phyloP scores from a whole-genome alignment of 2,329 filamentous ascomycete species.

The Sclerotiophoma versabilis region DNA sequence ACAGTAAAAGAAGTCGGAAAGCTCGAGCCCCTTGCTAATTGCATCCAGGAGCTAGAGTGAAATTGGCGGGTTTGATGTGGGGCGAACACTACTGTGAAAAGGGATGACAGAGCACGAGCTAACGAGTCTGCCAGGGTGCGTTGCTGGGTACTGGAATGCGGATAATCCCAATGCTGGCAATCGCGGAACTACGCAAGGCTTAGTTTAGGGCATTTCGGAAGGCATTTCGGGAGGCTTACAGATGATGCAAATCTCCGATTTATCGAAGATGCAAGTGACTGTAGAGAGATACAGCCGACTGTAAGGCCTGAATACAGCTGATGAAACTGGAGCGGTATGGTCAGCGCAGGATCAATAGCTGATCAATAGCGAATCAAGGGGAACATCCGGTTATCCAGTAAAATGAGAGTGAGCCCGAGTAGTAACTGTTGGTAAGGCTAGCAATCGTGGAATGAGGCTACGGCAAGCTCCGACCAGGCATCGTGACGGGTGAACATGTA shows the following conservation, averaged over 20 bases:
- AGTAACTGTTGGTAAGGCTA: background rate
- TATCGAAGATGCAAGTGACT: constrained; percentile 24
- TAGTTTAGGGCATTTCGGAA: constrained; percentile 20
- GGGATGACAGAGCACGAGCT: constrained; percentile 60
- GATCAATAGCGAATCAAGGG: background rate
- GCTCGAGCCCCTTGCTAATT: constrained; percentile 51
- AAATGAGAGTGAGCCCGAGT: constrained; percentile 7
- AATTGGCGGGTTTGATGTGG: constrained; percentile 48
- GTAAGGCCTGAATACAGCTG: constrained; percentile 21
- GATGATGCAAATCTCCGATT: constrained; percentile 28
- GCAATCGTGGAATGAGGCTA: constrained; percentile 8
- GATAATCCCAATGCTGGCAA: constrained; percentile 49
- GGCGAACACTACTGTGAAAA: constrained; percentile 43
- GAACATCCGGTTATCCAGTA: constrained; percentile 3
- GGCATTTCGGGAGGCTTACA: constrained; percentile 24
- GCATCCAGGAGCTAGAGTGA: constrained; percentile 53
- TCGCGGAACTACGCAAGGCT: constrained; percentile 43
- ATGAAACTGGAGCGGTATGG: constrained; percentile 13
- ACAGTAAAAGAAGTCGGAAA: constrained; percentile 42
- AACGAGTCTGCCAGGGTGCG: constrained; percentile 59
- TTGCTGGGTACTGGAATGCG: constrained; percentile 55
- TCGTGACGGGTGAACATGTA: constrained; percentile 7
- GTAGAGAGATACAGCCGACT: constrained; percentile 25
- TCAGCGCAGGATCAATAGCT: constrained; percentile 20
- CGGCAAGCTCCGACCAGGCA: constrained; percentile 12